Evolutionary conservation across 768 basidiomycete species (phyloP).

Genomic region (Naganishia vaughanmartiniae): DNA sequence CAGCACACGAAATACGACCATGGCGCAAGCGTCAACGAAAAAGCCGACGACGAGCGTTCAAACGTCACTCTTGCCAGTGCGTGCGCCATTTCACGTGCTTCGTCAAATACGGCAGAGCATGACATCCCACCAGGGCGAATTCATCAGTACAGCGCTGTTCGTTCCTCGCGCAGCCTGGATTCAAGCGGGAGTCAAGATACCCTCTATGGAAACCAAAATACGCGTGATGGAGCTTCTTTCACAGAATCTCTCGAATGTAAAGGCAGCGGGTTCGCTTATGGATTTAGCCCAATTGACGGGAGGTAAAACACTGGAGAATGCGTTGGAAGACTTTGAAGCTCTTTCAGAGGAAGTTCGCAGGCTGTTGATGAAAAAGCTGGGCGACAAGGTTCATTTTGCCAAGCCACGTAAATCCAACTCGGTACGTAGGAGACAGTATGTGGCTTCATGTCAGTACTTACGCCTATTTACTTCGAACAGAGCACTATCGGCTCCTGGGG

Average conservation of each 20-base stretch:
- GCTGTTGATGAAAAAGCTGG: slow-evolving; percentile 31
- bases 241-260: not conserved
- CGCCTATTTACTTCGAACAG: not conserved
- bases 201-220: slow-evolving; percentile 33
- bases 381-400: slow-evolving; percentile 10
- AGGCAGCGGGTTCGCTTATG: not conserved
- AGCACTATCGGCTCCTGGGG: slow-evolving; percentile 27
- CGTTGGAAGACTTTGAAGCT: slow-evolving; percentile 31
- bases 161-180: slow-evolving; percentile 29
- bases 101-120: slow-evolving; percentile 30
- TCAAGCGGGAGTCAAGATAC: slow-evolving; percentile 30
- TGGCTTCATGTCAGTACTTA: not conserved
- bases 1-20: not conserved
- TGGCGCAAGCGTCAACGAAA: not conserved
- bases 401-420: slow-evolving; percentile 28
- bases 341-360: slow-evolving; percentile 31
- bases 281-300: not conserved
- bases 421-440: slow-evolving; percentile 7
- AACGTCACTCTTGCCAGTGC: not conserved
- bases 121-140: slow-evolving; percentile 26
- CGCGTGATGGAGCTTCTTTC: slow-evolving; percentile 31
- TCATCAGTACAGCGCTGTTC: slow-evolving; percentile 28
- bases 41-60: not conserved
- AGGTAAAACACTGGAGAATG: slow-evolving; percentile 6
- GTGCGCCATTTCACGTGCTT: slow-evolving; percentile 28